Base-by-base conservation (phyloP, 768 basidiomycete genomes). In the Dendrothele bispora region DNA sequence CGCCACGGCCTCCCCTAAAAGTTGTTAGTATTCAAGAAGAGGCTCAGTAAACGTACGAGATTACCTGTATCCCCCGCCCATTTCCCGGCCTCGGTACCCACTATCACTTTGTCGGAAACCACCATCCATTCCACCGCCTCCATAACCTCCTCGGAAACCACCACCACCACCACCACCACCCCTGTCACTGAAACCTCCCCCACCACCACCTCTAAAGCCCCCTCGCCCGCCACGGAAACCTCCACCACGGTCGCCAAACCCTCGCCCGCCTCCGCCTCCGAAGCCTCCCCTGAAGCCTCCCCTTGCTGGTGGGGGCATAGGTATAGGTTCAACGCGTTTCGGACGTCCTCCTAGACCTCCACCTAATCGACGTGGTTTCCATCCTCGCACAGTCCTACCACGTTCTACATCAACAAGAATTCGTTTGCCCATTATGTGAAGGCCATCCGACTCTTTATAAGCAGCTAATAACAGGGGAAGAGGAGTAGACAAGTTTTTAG, bases 261-360 rank as follows among this genome's bases (percentile, higher is more conserved):
- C 70, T 15, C 67, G 58, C 10, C 41, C 62, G 22, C 67, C 66
- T 3, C 76, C 77, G 11, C 80, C 82, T 24, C 77, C 67, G 40
- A 72, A 68, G 1, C 73, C 70, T 14, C 74, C 70, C n/a, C 75
- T 69, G 44, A 49, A 48, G 12, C 59, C 54, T 48, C 70, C 61
- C 22, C 66, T 46, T 3, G 74, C 61, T 28, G 70, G 61, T 11
- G 66, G 56, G 5, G 63, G 55, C 7, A 63, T 53, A 8, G 68
- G 58, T 17, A 67, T 54, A n/a, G 73, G 66, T 47, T 79, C 80
- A 1, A 80, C 82, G 4, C 83, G 84, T 64, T 98, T 98, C 17
- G 95, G 93, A 50, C 95, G 80, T 22, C 97, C 97, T n/a, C 97
- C 97, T n/a, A 98, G 78, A 5, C 97, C 97, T n/a, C 97, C 97